Base-by-base conservation (phyloP, 345 rosid genomes). In the Citrus cavaleriei region DNA sequence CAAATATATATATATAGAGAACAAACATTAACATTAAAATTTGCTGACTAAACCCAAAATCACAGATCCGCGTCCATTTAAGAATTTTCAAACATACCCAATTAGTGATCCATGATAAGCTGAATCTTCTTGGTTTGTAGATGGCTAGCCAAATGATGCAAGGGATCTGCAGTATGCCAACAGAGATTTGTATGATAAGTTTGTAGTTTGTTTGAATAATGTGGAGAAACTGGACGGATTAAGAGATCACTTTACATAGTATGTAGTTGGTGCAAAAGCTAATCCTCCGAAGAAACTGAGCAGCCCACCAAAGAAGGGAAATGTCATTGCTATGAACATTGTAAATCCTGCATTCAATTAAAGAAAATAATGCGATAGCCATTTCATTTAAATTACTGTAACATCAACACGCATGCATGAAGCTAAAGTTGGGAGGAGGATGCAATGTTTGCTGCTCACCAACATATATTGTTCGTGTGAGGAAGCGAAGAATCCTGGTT, bases 251-350 rank as follows among this genome's bases (percentile, higher is more conserved):
- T 6, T 84, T 85, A 93, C 96, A 49, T 74, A 91, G 72, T 90
- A 93, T 37, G 93, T 79, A 1, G 94, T 89, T 12, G 98, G 96
- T 35, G 96, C 93, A 34, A 93, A 93, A 51, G 92, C 96, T 62
- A 92, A 92, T 82, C 95, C 96, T 77, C 98, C 96, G 25, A 93
- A 88, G 88, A 93, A 92, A 18, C 94, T 79, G 1, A 93, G 89
- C 28, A 89, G 90, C 63, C 91, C 96, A 35, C 98, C 96, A 35
- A 93, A 92, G 78, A 92, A 90, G 0, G 96, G 96, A 81, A 93
- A 82, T 9, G 91, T 76, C 64, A 89, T 85, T 0, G 40, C 98
- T 9, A 87, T 3, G 42, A 90, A 76, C 93, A 86, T 90, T 1
- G 96, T 90, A 25, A 90, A 63, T 30, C 86, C 93, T 88, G 89